A percentile compares a stretch with the other conserved stretches of the same genome.
These are phyloP conservation scores for Medicago ruthenica DNA, from an alignment of 306 rosid species.

Conservation along the genomic window DNA sequence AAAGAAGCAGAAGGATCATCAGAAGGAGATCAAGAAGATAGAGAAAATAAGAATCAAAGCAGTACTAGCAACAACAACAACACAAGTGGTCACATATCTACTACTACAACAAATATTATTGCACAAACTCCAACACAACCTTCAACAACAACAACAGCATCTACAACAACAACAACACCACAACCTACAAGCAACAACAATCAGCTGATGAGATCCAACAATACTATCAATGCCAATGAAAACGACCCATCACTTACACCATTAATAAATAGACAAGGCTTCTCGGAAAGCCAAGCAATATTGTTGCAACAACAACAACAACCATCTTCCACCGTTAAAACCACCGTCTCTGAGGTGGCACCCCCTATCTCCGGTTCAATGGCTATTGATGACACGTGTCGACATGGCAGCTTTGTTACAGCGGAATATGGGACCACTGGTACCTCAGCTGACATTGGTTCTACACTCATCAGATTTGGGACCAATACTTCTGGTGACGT, in stretches of 20 bases:
- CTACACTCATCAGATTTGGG: conserved; percentile 84
- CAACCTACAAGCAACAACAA: conserved; percentile 37
- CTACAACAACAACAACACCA: conserved; percentile 46
- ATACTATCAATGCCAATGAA: conserved; percentile 58
- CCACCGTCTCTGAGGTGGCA: conserved; percentile 52
- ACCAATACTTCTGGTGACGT: conserved; percentile 80
- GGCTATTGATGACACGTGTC: conserved; percentile 65
- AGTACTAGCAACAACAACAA: conserved; percentile 42
- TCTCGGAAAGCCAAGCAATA: conserved; percentile 69
- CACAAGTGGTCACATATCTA: conserved; percentile 52
- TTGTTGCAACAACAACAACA: conserved; percentile 13
- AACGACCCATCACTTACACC: conserved; percentile 75
- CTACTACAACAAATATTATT: conserved; percentile 39
- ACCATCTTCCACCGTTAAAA: conserved; percentile 8
- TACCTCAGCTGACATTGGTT: conserved; percentile 51
- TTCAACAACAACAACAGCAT: conserved; percentile 28
- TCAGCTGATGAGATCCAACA: conserved; percentile 54
- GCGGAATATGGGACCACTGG: conserved; percentile 77
- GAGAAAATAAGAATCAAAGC: conserved; percentile 51
- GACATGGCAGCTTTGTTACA: conserved; percentile 58
- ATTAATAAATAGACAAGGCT: conserved; percentile 61
- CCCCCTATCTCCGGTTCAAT: conserved; percentile 45
- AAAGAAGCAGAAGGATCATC: conserved; percentile 56
- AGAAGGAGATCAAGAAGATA: conserved; percentile 38
- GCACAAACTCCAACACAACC: conserved; percentile 42